A percentile compares a stretch with the other conserved stretches of the same genome.
phyloP scores from a whole-genome alignment of 495 filamentous ascomycete species.

The Cercophora newfieldiana region DNA sequence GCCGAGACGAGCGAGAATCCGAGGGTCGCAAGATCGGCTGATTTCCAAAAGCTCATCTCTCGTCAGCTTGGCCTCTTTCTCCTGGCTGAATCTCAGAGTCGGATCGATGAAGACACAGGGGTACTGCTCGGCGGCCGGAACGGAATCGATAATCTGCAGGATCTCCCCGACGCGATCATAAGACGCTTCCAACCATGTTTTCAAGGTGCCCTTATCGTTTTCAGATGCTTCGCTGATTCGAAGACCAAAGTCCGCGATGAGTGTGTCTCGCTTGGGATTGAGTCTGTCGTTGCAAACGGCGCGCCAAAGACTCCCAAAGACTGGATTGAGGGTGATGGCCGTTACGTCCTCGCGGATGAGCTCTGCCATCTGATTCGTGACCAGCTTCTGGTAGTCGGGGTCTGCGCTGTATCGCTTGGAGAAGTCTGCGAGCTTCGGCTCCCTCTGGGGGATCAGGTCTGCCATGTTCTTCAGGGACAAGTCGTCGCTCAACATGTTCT shows the following conservation, averaged over 20 bases:
- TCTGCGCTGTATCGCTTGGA: constrained; percentile 40
- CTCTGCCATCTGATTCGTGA: constrained; percentile 33
- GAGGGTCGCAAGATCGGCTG: constrained; percentile 45
- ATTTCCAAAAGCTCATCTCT: constrained; percentile 48
- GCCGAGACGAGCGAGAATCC: constrained; percentile 43
- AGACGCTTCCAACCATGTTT: constrained; percentile 47
- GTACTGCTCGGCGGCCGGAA: constrained; percentile 47
- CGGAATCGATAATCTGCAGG: constrained; percentile 39
- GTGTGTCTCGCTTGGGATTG: constrained; percentile 38
- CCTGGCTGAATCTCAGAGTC: constrained; percentile 35
- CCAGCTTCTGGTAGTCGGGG: constrained; percentile 34
- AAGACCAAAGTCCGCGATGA: constrained; percentile 40
- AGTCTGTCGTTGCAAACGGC: constrained; percentile 46
- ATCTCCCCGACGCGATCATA: constrained; percentile 48
- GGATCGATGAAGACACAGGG: constrained; percentile 53
- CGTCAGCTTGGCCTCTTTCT: constrained; percentile 22
- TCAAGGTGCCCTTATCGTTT: constrained; percentile 39
- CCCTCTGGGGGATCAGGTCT: constrained; percentile 28
- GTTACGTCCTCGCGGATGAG: constrained; percentile 43
- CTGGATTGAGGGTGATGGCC: constrained; percentile 47
- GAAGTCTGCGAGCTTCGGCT: constrained; percentile 34
- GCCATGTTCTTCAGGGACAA: constrained; percentile 31
- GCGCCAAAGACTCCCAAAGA: constrained; percentile 50
- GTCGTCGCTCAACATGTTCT: constrained; percentile 18
- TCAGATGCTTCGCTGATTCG: constrained; percentile 30